Evolutionary conservation across 2,329 filamentous ascomycete genomes (phyloP).

Genomic region (Coccinonectria pachysandricola): DNA sequence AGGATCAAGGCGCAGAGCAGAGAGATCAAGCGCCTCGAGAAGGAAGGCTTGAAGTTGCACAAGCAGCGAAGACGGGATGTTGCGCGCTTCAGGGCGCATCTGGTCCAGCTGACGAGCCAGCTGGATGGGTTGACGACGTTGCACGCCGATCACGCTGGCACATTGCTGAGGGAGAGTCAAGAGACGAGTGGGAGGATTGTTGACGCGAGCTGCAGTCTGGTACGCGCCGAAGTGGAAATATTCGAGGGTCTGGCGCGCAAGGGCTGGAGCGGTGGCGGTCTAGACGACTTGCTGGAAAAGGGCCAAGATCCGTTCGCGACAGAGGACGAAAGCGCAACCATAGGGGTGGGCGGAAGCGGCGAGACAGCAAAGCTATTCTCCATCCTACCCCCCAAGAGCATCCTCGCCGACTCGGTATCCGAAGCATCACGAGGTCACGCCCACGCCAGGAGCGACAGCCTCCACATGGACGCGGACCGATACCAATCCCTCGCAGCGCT

Average conservation of each 20-base stretch:
- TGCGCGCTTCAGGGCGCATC: slow-evolving; percentile 49
- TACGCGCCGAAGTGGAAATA: slow-evolving; percentile 59
- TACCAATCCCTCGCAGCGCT: slow-evolving; percentile 50
- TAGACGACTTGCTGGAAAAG: slow-evolving; percentile 56
- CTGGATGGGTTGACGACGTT: slow-evolving; percentile 52
- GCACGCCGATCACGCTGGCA: slow-evolving; percentile 50
- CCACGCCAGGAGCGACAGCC: slow-evolving; percentile 42
- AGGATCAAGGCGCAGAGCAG: slow-evolving; percentile 43
- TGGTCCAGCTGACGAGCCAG: slow-evolving; percentile 51
- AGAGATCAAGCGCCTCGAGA: slow-evolving; percentile 55
- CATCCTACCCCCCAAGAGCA: slow-evolving; percentile 53
- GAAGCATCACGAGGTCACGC: slow-evolving; percentile 25
- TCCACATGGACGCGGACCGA: slow-evolving; percentile 39
- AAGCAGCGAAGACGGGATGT: slow-evolving; percentile 51
- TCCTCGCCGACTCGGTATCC: slow-evolving; percentile 42
- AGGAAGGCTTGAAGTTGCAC: slow-evolving; percentile 53
- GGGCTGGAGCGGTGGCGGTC: slow-evolving; percentile 55
- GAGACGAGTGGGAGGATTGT: slow-evolving; percentile 53
- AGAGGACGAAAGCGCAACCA: slow-evolving; percentile 24
- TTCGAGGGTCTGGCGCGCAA: slow-evolving; percentile 57
- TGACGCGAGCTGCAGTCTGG: slow-evolving; percentile 54
- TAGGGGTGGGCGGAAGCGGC: slow-evolving; percentile 24
- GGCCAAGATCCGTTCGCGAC: slow-evolving; percentile 51
- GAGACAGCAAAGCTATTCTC: slow-evolving; percentile 46
- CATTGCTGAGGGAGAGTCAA: slow-evolving; percentile 51